Conservation (phyloP, 2,329 filamentous ascomycete species). For the Aphanocladium album region DNA sequence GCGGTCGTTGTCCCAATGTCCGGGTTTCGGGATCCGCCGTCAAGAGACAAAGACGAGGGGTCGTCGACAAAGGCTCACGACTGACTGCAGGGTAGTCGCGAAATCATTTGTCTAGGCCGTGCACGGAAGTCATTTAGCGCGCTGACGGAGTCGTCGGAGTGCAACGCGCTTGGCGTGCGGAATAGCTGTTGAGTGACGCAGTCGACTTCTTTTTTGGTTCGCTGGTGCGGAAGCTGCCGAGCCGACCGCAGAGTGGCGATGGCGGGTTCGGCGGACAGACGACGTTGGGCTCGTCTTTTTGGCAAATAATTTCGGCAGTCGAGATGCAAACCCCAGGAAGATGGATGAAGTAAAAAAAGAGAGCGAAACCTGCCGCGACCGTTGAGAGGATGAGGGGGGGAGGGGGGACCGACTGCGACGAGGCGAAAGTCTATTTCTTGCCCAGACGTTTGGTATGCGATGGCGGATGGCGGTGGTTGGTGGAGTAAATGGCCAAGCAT, state of each 20-base stretch:
- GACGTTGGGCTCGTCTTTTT: not conserved
- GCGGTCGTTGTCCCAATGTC: not conserved
- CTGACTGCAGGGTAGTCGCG: not conserved
- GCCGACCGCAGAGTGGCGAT: not conserved
- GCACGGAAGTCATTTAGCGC: not conserved
- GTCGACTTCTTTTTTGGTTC: not conserved
- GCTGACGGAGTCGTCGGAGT: not conserved
- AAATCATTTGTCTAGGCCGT: not conserved
- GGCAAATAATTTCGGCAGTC: not conserved
- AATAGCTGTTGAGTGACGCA: not conserved
- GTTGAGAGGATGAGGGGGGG: not conserved
- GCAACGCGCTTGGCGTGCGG: not conserved
- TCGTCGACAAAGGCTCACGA: too few relatives aligned
- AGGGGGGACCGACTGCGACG: not conserved
- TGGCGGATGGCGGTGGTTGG: not conserved
- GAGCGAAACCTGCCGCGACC: not conserved
- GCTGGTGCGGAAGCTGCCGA: conserved; percentile 4
- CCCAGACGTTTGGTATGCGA: not conserved
- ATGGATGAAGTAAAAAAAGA: not conserved
- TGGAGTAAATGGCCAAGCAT: not conserved
- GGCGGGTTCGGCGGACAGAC: not conserved
- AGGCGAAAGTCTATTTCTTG: not conserved
- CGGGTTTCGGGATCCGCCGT: not conserved
- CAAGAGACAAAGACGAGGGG: too few relatives aligned
- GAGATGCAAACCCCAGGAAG: not conserved